Base-by-base conservation (phyloP, 495 filamentous ascomycete species). In the Penicillium coprophilum region DNA sequence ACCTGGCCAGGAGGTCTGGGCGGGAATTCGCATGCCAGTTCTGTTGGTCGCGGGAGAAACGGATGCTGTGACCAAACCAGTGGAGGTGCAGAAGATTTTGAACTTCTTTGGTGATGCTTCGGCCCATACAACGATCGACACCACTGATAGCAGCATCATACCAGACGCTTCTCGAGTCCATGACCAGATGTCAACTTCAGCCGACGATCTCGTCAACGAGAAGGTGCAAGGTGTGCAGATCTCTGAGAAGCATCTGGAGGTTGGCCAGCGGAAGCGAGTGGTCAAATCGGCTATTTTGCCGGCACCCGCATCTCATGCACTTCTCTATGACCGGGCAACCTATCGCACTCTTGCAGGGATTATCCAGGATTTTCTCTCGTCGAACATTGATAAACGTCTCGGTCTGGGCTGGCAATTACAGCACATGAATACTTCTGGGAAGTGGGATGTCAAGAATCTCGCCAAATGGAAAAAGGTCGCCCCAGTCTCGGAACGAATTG, bases 401-500 rank as follows among this genome's bases (percentile, higher is more conserved):
- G 86, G 82, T 7, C 82, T 92, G 6, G 89, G 87, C 15, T 97
- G 93, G 93, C 93, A 97, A 73, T 76, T 97, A 17, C 87, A 91
- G 62, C 84, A 91, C 67, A 82, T 97, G 23, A 87, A 86, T 36
- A 89, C 86, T 3, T 89, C 89, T 53, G 92, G 92, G 12, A 97
- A 97, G 74, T 97, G 93, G 93, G 92, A 96, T 67, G 90, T 97
- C 55, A 97, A 97, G 77, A 97, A 97, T 69, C 83, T 96, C 12
- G 85, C 80, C 53, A 97, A 97, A 62, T 97, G 93, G 93, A 79
- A 88, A 60, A 82, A 83, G 28, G 87, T 95, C 1, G 69, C 73
- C 9, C 87, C 92, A 2, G 89, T 96, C 20, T 94, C 90, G 1
- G 78, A 81, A 21, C 84, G 86, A 6, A 93, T 97, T 45, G 77